These are phyloP conservation scores for Solanum okadae DNA, from an alignment of 257 asterid genomes.

Conservation along the genomic window DNA sequence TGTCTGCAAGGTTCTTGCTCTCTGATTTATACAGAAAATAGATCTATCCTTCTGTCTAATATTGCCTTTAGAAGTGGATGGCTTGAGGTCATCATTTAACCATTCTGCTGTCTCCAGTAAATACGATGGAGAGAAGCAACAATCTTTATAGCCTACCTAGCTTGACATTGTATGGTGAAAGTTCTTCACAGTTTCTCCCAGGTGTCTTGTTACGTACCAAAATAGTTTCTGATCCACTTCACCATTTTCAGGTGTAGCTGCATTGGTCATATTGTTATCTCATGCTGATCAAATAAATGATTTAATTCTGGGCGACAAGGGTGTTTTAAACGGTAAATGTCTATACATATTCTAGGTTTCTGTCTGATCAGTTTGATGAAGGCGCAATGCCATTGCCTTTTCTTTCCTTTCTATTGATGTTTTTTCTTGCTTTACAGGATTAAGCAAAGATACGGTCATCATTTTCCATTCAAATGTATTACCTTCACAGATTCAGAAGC, in stretches of 20 bases:
- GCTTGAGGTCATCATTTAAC: not conserved
- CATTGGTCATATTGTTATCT: conserved; percentile 71
- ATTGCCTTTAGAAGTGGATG: not conserved
- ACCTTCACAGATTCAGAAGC: conserved; percentile 48
- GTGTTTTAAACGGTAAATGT: conserved; percentile 53
- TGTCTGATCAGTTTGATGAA: conserved; percentile 5
- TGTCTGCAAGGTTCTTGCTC: not conserved
- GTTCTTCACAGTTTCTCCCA: not conserved
- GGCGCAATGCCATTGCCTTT: conserved; percentile 1
- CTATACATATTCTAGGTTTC: conserved; percentile 4
- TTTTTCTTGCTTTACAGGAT: conserved; percentile 31
- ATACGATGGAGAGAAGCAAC: not conserved
- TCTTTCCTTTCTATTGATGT: not conserved
- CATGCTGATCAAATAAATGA: conserved; percentile 61
- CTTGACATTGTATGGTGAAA: not conserved
- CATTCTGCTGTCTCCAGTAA: not conserved
- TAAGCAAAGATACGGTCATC: conserved; percentile 53
- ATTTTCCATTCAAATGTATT: conserved; percentile 65
- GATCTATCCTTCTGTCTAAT: not conserved
- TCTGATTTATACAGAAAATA: not conserved
- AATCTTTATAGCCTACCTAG: not conserved
- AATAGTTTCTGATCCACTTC: not conserved
- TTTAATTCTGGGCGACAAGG: conserved; percentile 42
- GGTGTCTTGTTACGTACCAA: not conserved
- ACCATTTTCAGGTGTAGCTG: conserved; percentile 48